Evolutionary conservation across 768 basidiomycete species (phyloP).

Genomic region (Podaxis rugospora): DNA sequence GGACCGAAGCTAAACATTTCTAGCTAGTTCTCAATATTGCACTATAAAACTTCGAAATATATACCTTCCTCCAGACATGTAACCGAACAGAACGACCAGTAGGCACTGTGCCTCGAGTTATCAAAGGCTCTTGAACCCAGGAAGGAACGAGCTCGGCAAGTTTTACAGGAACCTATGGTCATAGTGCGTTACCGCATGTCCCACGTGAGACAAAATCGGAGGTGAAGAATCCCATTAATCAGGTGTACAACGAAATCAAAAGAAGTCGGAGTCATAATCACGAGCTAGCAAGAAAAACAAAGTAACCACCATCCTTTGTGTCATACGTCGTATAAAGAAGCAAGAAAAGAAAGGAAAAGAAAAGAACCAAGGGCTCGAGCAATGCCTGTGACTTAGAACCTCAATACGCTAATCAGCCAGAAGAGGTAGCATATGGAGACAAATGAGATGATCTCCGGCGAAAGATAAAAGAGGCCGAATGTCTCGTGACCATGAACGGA

Average conservation of each 20-base stretch:
- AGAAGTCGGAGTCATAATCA: neutral
- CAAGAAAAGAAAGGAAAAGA: neutral
- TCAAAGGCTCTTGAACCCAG: no score
- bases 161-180: no score
- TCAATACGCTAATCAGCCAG: neutral
- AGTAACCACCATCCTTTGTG: neutral
- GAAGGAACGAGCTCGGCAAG: no score
- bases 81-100: neutral
- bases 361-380: neutral
- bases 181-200: neutral
- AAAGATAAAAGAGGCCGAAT: conserved; percentile 10
- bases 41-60: neutral
- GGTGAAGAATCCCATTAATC: neutral
- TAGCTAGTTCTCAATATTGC: neutral
- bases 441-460: neutral
- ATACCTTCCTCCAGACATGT: neutral
- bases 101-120: neutral
- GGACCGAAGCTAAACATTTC: neutral
- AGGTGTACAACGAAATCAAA: neutral
- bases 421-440: neutral
- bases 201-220: neutral
- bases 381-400: neutral
- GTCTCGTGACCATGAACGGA: conserved; percentile 5
- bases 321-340: neutral
- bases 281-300: neutral